These are phyloP conservation scores for Claviceps digitariae DNA, from an alignment of 2,329 filamentous ascomycete genomes.

Conservation along the genomic window DNA sequence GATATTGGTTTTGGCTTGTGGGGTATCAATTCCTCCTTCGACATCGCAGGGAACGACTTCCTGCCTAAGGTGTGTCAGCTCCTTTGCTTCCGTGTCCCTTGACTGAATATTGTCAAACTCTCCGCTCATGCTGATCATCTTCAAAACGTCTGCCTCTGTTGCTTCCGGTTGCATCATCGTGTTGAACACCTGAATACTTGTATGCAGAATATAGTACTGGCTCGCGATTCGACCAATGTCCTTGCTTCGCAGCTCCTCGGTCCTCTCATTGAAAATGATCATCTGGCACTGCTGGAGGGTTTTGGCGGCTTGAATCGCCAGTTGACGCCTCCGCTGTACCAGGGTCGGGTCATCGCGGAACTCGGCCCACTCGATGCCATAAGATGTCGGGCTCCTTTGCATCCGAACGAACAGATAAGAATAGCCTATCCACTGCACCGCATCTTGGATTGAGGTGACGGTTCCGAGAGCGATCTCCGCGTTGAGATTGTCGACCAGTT, in stretches of 20 bases:
- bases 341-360: constrained; percentile 77
- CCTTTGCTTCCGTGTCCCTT: constrained; percentile 77
- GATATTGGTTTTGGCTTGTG: constrained; percentile 92
- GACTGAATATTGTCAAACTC: constrained; percentile 97
- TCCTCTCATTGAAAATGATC: constrained; percentile 96
- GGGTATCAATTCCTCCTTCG: constrained; percentile 51
- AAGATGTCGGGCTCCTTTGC: constrained; percentile 79
- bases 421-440: constrained; percentile 94
- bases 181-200: constrained; percentile 93
- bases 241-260: constrained; percentile 84
- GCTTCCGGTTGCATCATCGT: constrained; percentile 77
- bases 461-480: constrained; percentile 90
- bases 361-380: constrained; percentile 92
- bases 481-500: constrained; percentile 92
- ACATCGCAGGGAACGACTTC: constrained; percentile 67
- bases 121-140: constrained; percentile 94
- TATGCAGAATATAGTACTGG: constrained; percentile 90
- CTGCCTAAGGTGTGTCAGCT: constrained; percentile 61
- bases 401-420: constrained; percentile 96
- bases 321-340: constrained; percentile 69
- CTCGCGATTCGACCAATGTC: constrained; percentile 94
- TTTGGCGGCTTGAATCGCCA: constrained; percentile 78
- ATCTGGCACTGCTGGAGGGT: constrained; percentile 89
- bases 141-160: constrained; percentile 81
- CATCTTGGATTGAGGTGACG: constrained; percentile 86